Evolutionary conservation across 768 basidiomycete species (phyloP).

Genomic region (Suillus subalutaceus): DNA sequence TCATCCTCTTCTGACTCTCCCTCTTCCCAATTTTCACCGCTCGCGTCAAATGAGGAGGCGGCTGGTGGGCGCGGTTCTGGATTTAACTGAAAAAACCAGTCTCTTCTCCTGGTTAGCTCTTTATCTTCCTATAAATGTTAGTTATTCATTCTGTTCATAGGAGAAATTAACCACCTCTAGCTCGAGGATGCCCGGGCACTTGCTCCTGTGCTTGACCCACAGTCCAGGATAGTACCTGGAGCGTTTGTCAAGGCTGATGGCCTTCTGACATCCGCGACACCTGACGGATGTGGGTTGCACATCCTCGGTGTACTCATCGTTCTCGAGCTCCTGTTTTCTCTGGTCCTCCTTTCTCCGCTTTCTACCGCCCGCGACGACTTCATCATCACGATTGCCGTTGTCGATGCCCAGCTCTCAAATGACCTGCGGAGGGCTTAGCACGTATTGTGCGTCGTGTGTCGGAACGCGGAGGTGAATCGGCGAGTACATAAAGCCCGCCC

Average conservation of each 20-base stretch:
- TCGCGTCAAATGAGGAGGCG: not conserved
- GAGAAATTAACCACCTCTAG: not conserved
- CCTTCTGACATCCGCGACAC: slow-evolving; percentile 30
- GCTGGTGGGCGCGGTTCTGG: not conserved
- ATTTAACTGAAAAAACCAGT: not conserved
- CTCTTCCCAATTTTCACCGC: slow-evolving; percentile 10
- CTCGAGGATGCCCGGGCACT: slow-evolving; percentile 8
- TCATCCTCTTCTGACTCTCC: slow-evolving; percentile 21
- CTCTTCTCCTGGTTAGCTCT: not conserved
- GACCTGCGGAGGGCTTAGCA: not conserved
- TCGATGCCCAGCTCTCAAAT: too few relatives aligned
- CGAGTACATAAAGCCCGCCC: not conserved
- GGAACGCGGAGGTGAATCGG: not conserved
- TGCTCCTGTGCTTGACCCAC: slow-evolving; percentile 34
- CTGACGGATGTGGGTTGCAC: slow-evolving; percentile 25
- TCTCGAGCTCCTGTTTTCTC: slow-evolving; percentile 30
- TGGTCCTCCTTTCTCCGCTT: slow-evolving; percentile 31
- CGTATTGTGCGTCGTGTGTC: not conserved
- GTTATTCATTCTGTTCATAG: not conserved
- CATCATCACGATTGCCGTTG: not conserved
- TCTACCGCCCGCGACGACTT: slow-evolving; percentile 18
- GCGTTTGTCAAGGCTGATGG: slow-evolving; percentile 37
- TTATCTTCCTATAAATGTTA: not conserved
- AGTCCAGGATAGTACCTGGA: slow-evolving; percentile 38
- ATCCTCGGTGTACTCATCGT: slow-evolving; percentile 27